A percentile compares a stretch with the other conserved stretches of the same genome.
These are phyloP conservation scores for Aspergillus nidulans DNA, from an alignment of 495 filamentous ascomycete species.

Conservation along the genomic window DNA sequence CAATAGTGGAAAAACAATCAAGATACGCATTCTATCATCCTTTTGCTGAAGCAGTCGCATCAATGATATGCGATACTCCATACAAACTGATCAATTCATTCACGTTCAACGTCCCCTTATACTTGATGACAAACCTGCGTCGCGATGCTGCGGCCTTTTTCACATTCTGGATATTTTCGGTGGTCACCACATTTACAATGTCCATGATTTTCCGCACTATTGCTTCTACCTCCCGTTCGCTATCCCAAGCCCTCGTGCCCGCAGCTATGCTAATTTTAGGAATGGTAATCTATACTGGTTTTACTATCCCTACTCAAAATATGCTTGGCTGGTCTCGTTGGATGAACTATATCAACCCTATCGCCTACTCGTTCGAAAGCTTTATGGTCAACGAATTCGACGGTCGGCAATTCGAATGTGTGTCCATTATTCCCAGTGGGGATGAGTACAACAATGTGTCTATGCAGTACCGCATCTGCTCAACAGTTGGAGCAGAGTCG, in stretches of 20 bases:
- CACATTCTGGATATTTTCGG: slow-evolving; percentile 46
- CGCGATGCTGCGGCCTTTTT: slow-evolving; percentile 42
- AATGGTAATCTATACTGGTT: slow-evolving; percentile 43
- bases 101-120: slow-evolving; percentile 47
- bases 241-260: slow-evolving; percentile 43
- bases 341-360: slow-evolving; percentile 42
- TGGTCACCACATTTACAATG: slow-evolving; percentile 49
- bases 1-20: slow-evolving; percentile 58
- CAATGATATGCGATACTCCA: slow-evolving; percentile 53
- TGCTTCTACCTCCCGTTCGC: slow-evolving; percentile 38
- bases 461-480: slow-evolving; percentile 7
- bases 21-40: slow-evolving; percentile 60
- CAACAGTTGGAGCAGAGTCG: slow-evolving; percentile 16
- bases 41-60: slow-evolving; percentile 49
- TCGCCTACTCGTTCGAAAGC: slow-evolving; percentile 41
- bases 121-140: slow-evolving; percentile 51
- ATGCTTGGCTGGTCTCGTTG: slow-evolving; percentile 48
- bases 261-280: slow-evolving; percentile 40
- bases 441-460: slow-evolving; percentile 27
- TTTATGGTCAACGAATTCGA: slow-evolving; percentile 56
- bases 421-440: slow-evolving; percentile 38
- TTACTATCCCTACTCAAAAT: slow-evolving; percentile 35
- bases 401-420: slow-evolving; percentile 43
- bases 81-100: slow-evolving; percentile 41
- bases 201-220: slow-evolving; percentile 36